Percentiles rank a stretch among this genome's conserved stretches.
These are phyloP conservation scores for Salix koriyanagi DNA, from an alignment of 345 rosid species.

Conservation along the genomic window DNA sequence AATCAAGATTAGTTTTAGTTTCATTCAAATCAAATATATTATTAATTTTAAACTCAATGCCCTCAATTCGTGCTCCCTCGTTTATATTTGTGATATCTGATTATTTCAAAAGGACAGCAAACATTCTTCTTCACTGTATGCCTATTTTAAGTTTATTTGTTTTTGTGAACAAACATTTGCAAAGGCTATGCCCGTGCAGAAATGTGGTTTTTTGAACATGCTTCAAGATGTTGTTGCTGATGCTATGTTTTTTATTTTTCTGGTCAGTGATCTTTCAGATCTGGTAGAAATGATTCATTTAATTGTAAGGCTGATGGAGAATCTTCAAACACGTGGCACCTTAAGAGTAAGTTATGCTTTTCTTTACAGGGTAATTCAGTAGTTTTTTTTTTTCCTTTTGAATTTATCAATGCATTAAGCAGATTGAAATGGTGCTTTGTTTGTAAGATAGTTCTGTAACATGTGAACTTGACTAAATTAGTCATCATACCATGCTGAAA, in stretches of 20 bases:
- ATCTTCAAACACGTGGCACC: slow-evolving; percentile 85
- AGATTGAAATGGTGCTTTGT: neutral
- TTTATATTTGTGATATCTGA: neutral
- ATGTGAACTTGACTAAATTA: neutral
- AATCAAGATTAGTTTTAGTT: neutral
- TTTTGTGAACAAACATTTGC: neutral
- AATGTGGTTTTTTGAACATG: neutral
- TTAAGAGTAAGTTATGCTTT: slow-evolving; percentile 61
- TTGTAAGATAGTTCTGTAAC: neutral
- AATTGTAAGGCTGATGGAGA: slow-evolving; percentile 71
- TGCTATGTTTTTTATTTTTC: slow-evolving; percentile 17
- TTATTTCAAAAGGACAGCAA: no score
- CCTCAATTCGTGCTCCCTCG: neutral
- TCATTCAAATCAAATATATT: neutral
- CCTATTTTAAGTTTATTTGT: neutral
- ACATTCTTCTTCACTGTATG: neutral
- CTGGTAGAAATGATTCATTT: slow-evolving; percentile 71
- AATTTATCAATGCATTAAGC: neutral
- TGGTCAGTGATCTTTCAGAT: slow-evolving; percentile 88
- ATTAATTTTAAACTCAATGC: neutral
- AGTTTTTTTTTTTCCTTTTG: neutral
- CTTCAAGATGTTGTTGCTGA: slow-evolving; percentile 2
- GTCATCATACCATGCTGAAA: neutral
- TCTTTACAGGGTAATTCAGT: slow-evolving; percentile 6
- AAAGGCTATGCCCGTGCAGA: neutral